Percentiles rank a stretch among this genome's conserved stretches.
Conservation (phyloP, 1,139 yeast species). For the Magnusiomyces starmeri region DNA sequence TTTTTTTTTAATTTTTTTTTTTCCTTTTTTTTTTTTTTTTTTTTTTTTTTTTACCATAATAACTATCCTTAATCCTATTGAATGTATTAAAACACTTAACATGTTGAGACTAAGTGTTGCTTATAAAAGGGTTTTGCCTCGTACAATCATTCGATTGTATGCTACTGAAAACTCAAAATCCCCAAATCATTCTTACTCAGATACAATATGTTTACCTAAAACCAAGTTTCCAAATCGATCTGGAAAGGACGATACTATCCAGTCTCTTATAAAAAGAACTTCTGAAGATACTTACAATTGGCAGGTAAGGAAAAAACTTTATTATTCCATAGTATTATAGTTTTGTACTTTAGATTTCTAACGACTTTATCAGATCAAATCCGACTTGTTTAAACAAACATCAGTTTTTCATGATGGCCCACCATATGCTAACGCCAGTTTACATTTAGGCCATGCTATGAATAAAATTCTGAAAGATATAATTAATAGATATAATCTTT, state of each 20-base stretch:
- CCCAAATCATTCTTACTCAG: slow-evolving; percentile 36
- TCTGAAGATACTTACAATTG: slow-evolving; percentile 39
- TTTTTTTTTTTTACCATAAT: too few relatives aligned
- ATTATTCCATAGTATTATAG: neutral
- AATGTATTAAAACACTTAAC: neutral
- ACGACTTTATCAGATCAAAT: neutral
- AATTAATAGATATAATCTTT: slow-evolving; percentile 61
- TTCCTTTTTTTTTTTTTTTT: too few relatives aligned
- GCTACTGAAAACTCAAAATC: slow-evolving; percentile 4
- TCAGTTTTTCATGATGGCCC: slow-evolving; percentile 94
- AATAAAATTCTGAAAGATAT: slow-evolving; percentile 86
- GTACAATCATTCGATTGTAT: neutral
- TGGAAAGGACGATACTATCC: slow-evolving; percentile 25
- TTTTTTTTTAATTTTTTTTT: too few relatives aligned
- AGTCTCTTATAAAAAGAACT: slow-evolving; percentile 30
- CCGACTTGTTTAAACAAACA: slow-evolving; percentile 18
- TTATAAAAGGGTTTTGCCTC: neutral
- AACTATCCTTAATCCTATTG: too few relatives aligned
- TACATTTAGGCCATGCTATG: slow-evolving; percentile 90
- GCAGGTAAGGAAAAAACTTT: slow-evolving; percentile 30
- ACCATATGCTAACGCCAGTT: slow-evolving; percentile 92
- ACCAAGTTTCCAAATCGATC: slow-evolving; percentile 49
- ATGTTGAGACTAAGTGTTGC: neutral
- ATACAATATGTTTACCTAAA: slow-evolving; percentile 46
- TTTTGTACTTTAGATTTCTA: neutral